These are phyloP conservation scores for Chenopodium album DNA, from an alignment of 148 eudicot species.

Conservation along the genomic window DNA sequence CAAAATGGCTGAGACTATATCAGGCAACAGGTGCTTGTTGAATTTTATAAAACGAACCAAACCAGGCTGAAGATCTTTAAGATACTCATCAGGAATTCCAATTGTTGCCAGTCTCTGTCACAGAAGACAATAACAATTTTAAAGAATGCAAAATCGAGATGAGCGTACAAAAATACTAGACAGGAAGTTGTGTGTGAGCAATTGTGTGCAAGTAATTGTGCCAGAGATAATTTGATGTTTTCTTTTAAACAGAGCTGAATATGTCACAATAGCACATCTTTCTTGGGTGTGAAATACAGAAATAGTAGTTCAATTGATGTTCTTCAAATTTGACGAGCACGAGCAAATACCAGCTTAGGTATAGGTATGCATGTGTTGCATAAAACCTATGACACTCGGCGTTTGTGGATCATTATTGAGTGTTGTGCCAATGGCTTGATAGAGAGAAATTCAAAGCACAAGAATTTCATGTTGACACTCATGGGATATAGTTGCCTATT, in stretches of 20 bases:
- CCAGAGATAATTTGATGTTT: background rate
- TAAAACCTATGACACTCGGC: too few relatives aligned
- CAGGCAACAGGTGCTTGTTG: conserved; percentile 38
- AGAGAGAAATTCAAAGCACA: background rate
- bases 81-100: conserved; percentile 62
- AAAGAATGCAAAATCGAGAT: background rate
- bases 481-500: background rate
- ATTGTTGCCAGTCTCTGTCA: conserved; percentile 60
- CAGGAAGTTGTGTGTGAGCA: background rate
- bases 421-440: background rate
- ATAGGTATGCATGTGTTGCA: background rate
- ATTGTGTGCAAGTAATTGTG: background rate
- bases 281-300: background rate
- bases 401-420: background rate
- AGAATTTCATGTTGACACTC: background rate
- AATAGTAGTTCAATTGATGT: background rate
- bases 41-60: conserved; percentile 55
- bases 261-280: background rate
- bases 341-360: background rate
- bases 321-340: background rate
- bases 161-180: background rate
- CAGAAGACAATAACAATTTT: conserved; percentile 3
- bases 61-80: conserved; percentile 58
- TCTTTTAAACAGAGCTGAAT: background rate
- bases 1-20: conserved; percentile 58